A percentile compares a stretch with the other conserved stretches of the same genome.
Evolutionary conservation across 78 protist species (phyloP).

Genomic region (Dictyostelium capitatum): DNA sequence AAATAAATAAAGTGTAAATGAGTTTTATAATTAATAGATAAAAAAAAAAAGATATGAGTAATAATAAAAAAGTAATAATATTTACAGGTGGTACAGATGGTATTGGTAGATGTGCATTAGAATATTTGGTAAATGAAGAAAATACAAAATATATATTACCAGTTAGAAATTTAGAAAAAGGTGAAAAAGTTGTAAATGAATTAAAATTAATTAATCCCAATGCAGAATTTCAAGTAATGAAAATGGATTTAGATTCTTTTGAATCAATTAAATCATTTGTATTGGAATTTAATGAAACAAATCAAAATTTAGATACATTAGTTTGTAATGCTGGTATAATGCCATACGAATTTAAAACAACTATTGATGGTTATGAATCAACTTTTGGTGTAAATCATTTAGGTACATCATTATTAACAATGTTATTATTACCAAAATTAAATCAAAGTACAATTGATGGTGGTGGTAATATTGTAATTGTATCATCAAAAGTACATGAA

Average conservation of each 20-base stretch:
- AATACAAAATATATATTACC: neutral
- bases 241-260: constrained; percentile 43
- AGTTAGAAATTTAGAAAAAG: constrained; percentile 18
- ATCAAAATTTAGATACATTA: constrained; percentile 11
- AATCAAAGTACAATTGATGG: neutral
- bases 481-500: neutral
- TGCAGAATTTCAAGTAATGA: neutral
- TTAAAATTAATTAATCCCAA: neutral
- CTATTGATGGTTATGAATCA: constrained; percentile 30
- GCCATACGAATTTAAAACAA: neutral
- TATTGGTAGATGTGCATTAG: constrained; percentile 36
- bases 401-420: constrained; percentile 47
- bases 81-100: constrained; percentile 45
- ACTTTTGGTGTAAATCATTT: constrained; percentile 52
- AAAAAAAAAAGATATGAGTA: neutral
- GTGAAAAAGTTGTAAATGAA: constrained; percentile 19
- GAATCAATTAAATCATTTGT: constrained; percentile 53
- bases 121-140: constrained; percentile 8
- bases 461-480: constrained; percentile 17
- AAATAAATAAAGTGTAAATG: no score
- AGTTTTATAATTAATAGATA: neutral
- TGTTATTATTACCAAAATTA: constrained; percentile 5
- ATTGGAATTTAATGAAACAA: constrained; percentile 13
- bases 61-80: constrained; percentile 5
- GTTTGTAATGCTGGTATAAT: constrained; percentile 68